Percentiles rank a stretch among this genome's conserved stretches.
Evolutionary conservation across 345 rosid genomes (phyloP).

Genomic region (Conringia planisiliqua): DNA sequence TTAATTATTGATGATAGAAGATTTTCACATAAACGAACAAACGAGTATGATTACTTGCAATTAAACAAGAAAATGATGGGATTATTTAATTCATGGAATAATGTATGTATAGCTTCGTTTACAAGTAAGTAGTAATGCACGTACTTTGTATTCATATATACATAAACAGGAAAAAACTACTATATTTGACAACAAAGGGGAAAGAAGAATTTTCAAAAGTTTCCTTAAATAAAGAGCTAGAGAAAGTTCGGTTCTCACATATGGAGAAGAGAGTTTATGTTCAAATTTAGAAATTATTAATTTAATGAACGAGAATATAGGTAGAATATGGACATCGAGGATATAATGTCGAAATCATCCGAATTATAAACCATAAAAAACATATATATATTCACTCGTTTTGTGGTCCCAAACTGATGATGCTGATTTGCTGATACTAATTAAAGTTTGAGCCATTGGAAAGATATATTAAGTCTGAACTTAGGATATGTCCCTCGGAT

Average conservation of each 20-base stretch:
- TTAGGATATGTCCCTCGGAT: background rate
- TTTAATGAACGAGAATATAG: background rate
- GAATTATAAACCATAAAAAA: background rate
- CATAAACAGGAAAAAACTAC: background rate
- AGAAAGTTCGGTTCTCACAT: background rate
- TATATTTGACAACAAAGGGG: background rate
- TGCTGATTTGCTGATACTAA: background rate
- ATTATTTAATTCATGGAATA: background rate
- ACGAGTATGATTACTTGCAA: background rate
- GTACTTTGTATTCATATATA: background rate
- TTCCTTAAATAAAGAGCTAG: background rate
- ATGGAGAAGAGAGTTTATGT: background rate
- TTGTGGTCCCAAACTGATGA: background rate
- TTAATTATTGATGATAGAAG: background rate
- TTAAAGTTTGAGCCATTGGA: background rate
- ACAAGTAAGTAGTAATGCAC: background rate
- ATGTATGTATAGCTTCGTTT: background rate
- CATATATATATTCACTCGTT: slow-evolving; percentile 6
- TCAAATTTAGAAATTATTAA: background rate
- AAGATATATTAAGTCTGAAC: background rate
- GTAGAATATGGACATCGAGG: slow-evolving; percentile 3
- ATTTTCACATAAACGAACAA: background rate
- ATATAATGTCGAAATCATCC: slow-evolving; percentile 7
- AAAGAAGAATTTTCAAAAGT: background rate
- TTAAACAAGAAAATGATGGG: background rate